Conservation (phyloP, 2,329 filamentous ascomycete species). For the Trichoderma lentiforme region DNA sequence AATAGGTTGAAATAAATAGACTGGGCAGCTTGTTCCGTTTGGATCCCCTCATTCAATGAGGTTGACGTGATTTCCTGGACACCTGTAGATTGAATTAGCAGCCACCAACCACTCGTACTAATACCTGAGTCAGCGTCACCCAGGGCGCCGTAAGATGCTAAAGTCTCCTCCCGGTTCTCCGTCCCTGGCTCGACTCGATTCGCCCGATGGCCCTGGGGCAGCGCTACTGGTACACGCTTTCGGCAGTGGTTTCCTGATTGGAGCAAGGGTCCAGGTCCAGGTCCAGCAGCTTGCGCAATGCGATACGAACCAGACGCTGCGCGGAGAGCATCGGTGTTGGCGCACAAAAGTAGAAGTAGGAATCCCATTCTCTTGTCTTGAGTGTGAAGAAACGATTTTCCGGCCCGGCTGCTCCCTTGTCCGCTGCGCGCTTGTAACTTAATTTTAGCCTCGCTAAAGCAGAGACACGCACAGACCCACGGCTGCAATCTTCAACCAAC, state of each 20-base stretch:
- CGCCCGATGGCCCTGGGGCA: neutral
- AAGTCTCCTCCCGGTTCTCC: neutral
- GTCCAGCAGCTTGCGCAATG: neutral
- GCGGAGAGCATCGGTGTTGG: neutral
- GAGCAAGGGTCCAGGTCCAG: neutral
- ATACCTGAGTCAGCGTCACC: neutral
- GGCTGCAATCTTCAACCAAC: slow-evolving; percentile 5
- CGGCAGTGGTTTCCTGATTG: neutral
- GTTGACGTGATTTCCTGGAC: neutral
- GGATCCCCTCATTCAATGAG: neutral
- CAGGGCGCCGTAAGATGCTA: neutral
- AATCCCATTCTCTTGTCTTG: neutral
- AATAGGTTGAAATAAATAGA: neutral
- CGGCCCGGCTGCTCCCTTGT: slow-evolving; percentile 3
- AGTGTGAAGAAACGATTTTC: slow-evolving; percentile 10
- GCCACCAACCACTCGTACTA: neutral
- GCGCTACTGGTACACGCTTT: neutral
- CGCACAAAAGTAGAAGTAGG: neutral
- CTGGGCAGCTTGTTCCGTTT: neutral
- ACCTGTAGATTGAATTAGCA: neutral
- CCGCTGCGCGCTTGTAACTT: slow-evolving; percentile 18
- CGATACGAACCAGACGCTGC: neutral
- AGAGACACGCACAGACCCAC: slow-evolving; percentile 1
- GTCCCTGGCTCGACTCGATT: neutral
- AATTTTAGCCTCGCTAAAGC: slow-evolving; percentile 17